Evolutionary conservation across 1,284 basidiomycete genomes (phyloP).

Genomic region (Ustilago vetiveriae): DNA sequence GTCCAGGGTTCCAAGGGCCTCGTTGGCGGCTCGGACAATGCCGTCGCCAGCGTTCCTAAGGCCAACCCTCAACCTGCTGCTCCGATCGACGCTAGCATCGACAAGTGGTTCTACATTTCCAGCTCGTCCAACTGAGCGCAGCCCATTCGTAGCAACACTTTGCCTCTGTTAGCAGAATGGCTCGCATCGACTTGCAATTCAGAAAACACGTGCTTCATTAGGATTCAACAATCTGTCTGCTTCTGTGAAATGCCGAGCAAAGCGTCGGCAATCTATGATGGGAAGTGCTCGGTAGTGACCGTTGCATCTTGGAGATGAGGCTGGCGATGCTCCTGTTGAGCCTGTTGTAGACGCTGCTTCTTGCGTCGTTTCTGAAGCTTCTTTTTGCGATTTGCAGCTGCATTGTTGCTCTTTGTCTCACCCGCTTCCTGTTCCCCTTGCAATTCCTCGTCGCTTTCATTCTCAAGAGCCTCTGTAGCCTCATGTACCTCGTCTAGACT

Average conservation of each 20-base stretch:
- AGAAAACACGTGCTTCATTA: too few relatives aligned
- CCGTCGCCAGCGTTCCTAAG: constrained; percentile 76
- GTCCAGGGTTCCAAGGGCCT: constrained; percentile 79
- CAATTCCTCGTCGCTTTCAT: background rate
- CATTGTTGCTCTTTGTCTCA: constrained; percentile 3
- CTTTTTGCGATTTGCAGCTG: constrained; percentile 35
- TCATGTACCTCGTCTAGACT: too few relatives aligned
- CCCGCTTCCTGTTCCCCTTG: background rate
- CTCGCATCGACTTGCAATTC: too few relatives aligned
- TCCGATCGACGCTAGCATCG: constrained; percentile 66
- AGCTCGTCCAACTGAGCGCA: constrained; percentile 44
- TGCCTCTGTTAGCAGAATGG: background rate
- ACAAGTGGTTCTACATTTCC: constrained; percentile 67
- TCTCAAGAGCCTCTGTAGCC: too few relatives aligned
- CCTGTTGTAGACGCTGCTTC: constrained; percentile 27
- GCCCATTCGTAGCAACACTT: background rate
- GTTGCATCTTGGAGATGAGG: too few relatives aligned
- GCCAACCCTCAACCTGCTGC: constrained; percentile 72
- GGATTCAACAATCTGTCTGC: too few relatives aligned
- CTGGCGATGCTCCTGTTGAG: too few relatives aligned
- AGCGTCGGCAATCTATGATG: too few relatives aligned
- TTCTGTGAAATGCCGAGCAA: too few relatives aligned
- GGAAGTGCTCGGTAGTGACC: too few relatives aligned
- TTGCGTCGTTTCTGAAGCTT: constrained; percentile 31
- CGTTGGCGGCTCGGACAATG: constrained; percentile 73